These are phyloP conservation scores for Trichoderma citrinoviride DNA, from an alignment of 2,329 filamentous ascomycete species.

Conservation along the genomic window DNA sequence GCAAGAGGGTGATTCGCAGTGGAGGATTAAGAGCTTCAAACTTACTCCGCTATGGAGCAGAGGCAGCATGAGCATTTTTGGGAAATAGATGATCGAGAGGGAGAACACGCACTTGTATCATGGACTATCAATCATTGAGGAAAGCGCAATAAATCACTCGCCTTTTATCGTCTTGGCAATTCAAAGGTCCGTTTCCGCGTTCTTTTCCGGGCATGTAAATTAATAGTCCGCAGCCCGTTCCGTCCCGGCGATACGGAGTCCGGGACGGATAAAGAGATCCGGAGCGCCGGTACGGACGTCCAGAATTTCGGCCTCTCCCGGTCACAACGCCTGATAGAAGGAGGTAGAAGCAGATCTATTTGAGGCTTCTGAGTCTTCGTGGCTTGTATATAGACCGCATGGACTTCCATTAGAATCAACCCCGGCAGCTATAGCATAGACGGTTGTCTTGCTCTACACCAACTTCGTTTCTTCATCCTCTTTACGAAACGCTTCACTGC, in stretches of 20 bases:
- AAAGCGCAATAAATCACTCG: too few relatives aligned
- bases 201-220: background rate
- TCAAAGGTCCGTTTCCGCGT: background rate
- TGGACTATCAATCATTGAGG: too few relatives aligned
- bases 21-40: background rate
- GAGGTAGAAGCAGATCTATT: too few relatives aligned
- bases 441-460: too few relatives aligned
- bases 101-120: too few relatives aligned
- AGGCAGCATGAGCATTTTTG: background rate
- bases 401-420: too few relatives aligned
- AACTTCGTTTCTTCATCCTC: background rate
- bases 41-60: conserved; percentile 1
- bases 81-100: background rate
- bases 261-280: background rate
- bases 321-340: background rate
- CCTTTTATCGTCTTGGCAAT: too few relatives aligned
- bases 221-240: background rate
- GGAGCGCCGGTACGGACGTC: background rate
- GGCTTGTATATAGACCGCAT: background rate
- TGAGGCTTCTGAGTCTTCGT: background rate
- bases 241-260: background rate
- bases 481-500: too few relatives aligned
- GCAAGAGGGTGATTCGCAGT: background rate
- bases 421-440: too few relatives aligned
- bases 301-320: background rate